Base-by-base conservation (phyloP, 305 asterid species). In the Fraxinus sp. region DNA sequence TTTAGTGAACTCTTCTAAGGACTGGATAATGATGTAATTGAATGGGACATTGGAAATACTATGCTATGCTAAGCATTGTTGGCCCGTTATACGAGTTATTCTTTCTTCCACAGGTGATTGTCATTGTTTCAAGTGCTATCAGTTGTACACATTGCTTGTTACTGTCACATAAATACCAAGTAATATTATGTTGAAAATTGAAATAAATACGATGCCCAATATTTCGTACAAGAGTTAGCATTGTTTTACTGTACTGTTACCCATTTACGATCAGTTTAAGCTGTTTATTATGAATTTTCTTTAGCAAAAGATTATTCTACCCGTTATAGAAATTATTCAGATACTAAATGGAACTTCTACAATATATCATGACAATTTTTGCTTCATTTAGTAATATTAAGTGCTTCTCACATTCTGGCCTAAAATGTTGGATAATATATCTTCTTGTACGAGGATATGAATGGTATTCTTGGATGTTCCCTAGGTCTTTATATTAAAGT, bases 241-340 rank as follows among this genome's bases (percentile, higher is more conserved):
- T 33, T 70, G 20, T 33, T 72, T 32, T 72, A 72, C 43, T 32
- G 24, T 33, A 35, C 9, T 3, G 11, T 2, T 6, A 72, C 77
- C 77, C 41, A 72, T n/a, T 33, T 32, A 70, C 1, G 41, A 70
- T 28, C 75, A 30, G 77, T 33, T 33, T 32, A 13, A 35, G 46
- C 49, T 72, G 77, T 72, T 72, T 20, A 72, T 32, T 72, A 72
- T 72, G 26, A 72, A 2, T 72, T 32, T 72, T 33, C 77, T 72
- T 72, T 72, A n/a, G 77, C 49, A 14, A 70, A 70, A 30, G 41
- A 32, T 70, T 70, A 13, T 72, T 20, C 46, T 35, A 16, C 46
- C 28, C 14, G 26, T 35, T 33, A 7, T 43, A 72, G 26, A 72
- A 32, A 72, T 16, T 72, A 32, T 71, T 13, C 73, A 28, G 37